Base-by-base conservation (phyloP, 2,329 filamentous ascomycete species). In the Fusarium setosum region DNA sequence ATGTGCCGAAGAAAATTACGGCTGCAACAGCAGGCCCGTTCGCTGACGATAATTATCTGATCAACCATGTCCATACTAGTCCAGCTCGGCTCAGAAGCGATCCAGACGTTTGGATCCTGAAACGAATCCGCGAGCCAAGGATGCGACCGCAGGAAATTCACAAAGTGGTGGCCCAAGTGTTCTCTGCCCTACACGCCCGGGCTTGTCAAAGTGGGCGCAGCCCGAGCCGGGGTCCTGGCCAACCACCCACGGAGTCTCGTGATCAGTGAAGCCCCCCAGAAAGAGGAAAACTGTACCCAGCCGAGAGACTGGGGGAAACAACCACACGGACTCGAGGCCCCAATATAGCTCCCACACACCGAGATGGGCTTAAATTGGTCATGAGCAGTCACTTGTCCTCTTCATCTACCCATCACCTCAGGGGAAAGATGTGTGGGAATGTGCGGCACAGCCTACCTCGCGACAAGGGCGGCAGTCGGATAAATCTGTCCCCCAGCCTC, bases 401-500 rank as follows among this genome's bases (percentile, higher is more conserved):
- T 24, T 15, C 11, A 32, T 31, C 21, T 32, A 32, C 44, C 26
- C 31, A 18, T 34, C 34, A n/a, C 18, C 29, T 31, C 45, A 35
- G 29, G 18, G 31, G 29, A 13, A 40, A 50, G 29, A 38, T 26
- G 32, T 17, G 34, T 32, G 23, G 34, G n/a, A 38, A 38, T 29
- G 34, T 51, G 48, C 23, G 48, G 48, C 48, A 52, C 49, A 52
- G 49, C 17, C 40, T 15, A 21, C 8, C 31, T 24, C 41, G 6
- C 41, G 12, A 42, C 41, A 11, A 29, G 42, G 42, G 44, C 42
- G 24, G 42, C 17, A 26, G 49, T 32, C 37, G 49, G 49, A 53
- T 40, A 42, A 53, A 53, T 42, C 49, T 17, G 20, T 34, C 49
- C 49, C 37, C 26, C 21, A 53, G 37, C 49, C 49, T 23, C 49